Conservation (phyloP, 2,329 filamentous ascomycete species). For the Sporothrix sp. region DNA sequence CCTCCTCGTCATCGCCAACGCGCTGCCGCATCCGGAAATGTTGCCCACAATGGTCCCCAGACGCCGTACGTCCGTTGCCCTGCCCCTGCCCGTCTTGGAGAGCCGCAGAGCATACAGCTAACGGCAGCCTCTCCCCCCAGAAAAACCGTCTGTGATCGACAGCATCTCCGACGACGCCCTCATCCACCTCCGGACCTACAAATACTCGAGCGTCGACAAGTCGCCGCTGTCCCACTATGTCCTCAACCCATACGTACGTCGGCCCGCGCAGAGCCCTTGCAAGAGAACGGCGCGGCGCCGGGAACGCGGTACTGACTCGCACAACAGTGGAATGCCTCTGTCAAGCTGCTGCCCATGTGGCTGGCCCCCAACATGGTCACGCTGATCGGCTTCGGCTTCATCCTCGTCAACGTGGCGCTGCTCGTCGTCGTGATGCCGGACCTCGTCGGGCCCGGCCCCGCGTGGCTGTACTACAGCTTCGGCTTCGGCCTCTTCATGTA, state of each 20-base stretch:
- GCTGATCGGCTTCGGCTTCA: conserved; percentile 87
- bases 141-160: conserved; percentile 48
- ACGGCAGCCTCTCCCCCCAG: conserved; percentile 23
- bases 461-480: conserved; percentile 94
- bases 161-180: conserved; percentile 85
- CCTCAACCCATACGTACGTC: conserved; percentile 82
- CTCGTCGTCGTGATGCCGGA: conserved; percentile 79
- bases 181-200: conserved; percentile 86
- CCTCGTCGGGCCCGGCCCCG: conserved; percentile 75
- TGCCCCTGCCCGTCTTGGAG: no score
- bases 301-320: not conserved
- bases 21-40: not conserved
- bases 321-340: conserved; percentile 85
- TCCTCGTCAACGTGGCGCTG: conserved; percentile 68
- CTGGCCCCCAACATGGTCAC: conserved; percentile 97
- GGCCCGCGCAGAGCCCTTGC: not conserved
- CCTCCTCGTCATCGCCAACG: conserved; percentile 8
- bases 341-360: conserved; percentile 88
- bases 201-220: conserved; percentile 95
- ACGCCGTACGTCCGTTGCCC: conserved; percentile 23
- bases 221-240: conserved; percentile 90
- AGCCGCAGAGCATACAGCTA: conserved; percentile 3
- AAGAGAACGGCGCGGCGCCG: no score
- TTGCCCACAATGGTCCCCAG: conserved; percentile 29
- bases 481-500: conserved; percentile 96